Base-by-base conservation (phyloP, 257 asterid species). In the Petrea volubilis region DNA sequence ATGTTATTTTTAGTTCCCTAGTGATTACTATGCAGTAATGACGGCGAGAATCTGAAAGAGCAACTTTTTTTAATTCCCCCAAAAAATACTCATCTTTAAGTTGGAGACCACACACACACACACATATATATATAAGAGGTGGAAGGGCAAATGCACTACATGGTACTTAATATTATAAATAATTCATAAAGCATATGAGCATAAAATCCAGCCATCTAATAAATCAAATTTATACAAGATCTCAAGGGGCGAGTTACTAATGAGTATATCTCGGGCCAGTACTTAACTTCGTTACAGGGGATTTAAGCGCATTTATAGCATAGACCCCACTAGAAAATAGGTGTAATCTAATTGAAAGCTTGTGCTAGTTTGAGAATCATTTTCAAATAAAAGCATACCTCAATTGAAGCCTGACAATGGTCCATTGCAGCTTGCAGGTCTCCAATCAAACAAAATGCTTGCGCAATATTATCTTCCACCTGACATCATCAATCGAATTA, bases 401-500 rank as follows among this genome's bases (percentile, higher is more conserved):
- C 62, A 66, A 94, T 71, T 38, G 99, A 94, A 75, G 90, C 87
- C 80, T 46, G 83, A 47, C 95, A 94, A 77, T 91, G 99, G 74
- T 81, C 80, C 77, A 79, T 27, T 51, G 97, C 96, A 79, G 84
- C 79, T 78, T 72, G 86, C 55, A 79, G 67, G 58, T 88, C 87
- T 75, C 97, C 98, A 28, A 71, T 78, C 84, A 81, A 61, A 78
- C 89, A 91, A 79, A 81, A 82, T 64, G 96, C 93, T 76, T 78
- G 93, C 7, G 98, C 93, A 63, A 94, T 79, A 75, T 44, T 74
- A 82, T 94, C 97, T 83, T 91, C 97, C 66, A 74, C 86, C 98
- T 93, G 82, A 63, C 60, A 74, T 70, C 46, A 72, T 63, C 55
- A 49, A 67, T 44, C 29, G 17, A 61, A 59, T 69, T 23, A 49